A percentile compares a stretch with the other conserved stretches of the same genome.
phyloP scores from a whole-genome alignment of 2,329 filamentous ascomycete species.

The Alternaria arborescens region DNA sequence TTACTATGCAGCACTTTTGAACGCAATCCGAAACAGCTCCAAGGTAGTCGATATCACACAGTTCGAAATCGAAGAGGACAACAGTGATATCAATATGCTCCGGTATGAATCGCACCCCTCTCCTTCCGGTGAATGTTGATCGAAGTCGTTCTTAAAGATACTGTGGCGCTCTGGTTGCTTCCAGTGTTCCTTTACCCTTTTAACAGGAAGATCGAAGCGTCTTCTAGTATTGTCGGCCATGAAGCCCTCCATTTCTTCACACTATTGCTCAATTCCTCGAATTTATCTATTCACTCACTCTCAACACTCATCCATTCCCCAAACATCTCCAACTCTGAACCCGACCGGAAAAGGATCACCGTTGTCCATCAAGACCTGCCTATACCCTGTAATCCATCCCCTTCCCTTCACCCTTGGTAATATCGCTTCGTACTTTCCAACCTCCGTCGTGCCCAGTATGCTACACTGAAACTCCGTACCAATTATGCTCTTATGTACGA shows the following conservation, averaged over 20 bases:
- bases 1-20: not conserved
- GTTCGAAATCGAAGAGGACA: not conserved
- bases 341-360: constrained; percentile 55
- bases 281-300: not conserved
- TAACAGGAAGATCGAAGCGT: not conserved
- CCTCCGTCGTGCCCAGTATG: constrained; percentile 50
- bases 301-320: constrained; percentile 13
- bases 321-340: constrained; percentile 51
- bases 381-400: constrained; percentile 58
- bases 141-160: not conserved
- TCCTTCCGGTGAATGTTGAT: not conserved
- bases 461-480: constrained; percentile 55
- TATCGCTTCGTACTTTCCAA: constrained; percentile 53
- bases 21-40: too few relatives aligned
- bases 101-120: not conserved
- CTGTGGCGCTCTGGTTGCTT: not conserved
- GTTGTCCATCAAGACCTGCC: constrained; percentile 56
- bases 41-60: too few relatives aligned
- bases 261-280: not conserved
- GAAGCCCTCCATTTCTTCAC: not conserved
- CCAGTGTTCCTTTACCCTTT: not conserved
- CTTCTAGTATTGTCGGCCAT: too few relatives aligned
- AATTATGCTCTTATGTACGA: constrained; percentile 55
- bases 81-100: not conserved
- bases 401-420: constrained; percentile 55